Evolutionary conservation across 139 green algal genomes (phyloP), one percentile per base, ranked within the genome.

Genomic region (Chlamydomonas asymmetrica): DNA sequence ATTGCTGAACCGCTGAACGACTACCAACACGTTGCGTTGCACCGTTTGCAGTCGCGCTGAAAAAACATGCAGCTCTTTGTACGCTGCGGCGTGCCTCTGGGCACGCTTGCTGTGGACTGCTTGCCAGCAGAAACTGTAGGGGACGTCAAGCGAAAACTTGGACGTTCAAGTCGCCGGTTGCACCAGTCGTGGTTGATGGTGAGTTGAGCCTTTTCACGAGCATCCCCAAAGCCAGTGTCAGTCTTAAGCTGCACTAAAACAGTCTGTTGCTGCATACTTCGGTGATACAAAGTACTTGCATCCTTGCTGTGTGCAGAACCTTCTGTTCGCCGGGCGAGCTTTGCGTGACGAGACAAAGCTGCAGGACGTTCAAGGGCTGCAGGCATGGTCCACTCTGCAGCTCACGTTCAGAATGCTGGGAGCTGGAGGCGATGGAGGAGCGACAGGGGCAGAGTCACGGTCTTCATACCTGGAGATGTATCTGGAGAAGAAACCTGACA

Each of bases 381-480:
- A 35, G 0, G 39, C 65, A 32, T 57, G 75, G 18, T 64, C 41
- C 29, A 78, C 71, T 20, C n/a, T 89, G 70, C 64, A 79, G 27
- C 56, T 80, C 27, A 73, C 35, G 41, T 71, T 70, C 39, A 71
- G 86, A 5, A 67, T 94, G 60, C 76, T 49, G 2, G 92, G 92
- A 49, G 91, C 89, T 22, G 92, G 92, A 63, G 94, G 93, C 39
- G 94, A 98, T 86, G 94, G 94, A 23, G 94, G 94, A 34, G 92
- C 91, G 6, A 98, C 94, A 0, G 93, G 94, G 0, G 93, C 94
- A 25, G 94, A 98, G 84, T 94, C 86, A 6, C 79, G 94, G 4
- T 88, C 82, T 22, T 90, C 84, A 63, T 98, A 94, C 76, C 77
- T 98, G 62, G 92, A 96, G 81, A 98, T 98, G 94, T 98, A 97